A percentile compares a stretch with the other conserved stretches of the same genome.
Evolutionary conservation across 108 stramenopile genomes (phyloP).

Genomic region (Pseudonitzschia multistriata): DNA sequence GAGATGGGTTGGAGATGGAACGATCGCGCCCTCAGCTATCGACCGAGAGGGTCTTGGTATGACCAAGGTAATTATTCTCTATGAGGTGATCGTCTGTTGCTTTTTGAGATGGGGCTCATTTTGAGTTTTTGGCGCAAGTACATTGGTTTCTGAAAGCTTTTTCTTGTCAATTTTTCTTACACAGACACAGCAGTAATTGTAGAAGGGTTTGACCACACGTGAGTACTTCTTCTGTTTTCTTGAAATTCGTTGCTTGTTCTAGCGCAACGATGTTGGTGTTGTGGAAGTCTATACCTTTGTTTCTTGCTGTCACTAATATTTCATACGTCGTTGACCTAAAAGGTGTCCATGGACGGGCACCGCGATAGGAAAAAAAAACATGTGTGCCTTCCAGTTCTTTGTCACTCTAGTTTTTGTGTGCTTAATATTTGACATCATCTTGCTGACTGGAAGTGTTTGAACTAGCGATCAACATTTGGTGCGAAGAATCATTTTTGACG

Average conservation of each 20-base stretch:
- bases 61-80: slow-evolving; percentile 28
- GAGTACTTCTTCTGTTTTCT: slow-evolving; percentile 1
- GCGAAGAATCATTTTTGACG: not conserved
- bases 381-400: slow-evolving; percentile 69
- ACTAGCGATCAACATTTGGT: not conserved
- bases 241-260: not conserved
- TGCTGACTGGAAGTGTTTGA: slow-evolving; percentile 41
- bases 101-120: not conserved
- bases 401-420: slow-evolving; percentile 38
- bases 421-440: slow-evolving; percentile 54
- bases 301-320: not conserved
- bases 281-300: not conserved
- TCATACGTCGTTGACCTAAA: not conserved
- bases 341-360: slow-evolving; percentile 73
- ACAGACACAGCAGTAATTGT: slow-evolving; percentile 79
- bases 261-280: not conserved
- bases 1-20: slow-evolving; percentile 65
- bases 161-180: too few relatives aligned
- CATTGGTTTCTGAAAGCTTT: not conserved
- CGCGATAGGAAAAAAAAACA: slow-evolving; percentile 85
- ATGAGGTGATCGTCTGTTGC: not conserved
- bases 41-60: slow-evolving; percentile 71
- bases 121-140: not conserved
- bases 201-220: slow-evolving; percentile 89
- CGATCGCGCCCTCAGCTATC: slow-evolving; percentile 84